phyloP scores from a whole-genome alignment of 139 green algal genomes.

The Chloropicon primus region DNA sequence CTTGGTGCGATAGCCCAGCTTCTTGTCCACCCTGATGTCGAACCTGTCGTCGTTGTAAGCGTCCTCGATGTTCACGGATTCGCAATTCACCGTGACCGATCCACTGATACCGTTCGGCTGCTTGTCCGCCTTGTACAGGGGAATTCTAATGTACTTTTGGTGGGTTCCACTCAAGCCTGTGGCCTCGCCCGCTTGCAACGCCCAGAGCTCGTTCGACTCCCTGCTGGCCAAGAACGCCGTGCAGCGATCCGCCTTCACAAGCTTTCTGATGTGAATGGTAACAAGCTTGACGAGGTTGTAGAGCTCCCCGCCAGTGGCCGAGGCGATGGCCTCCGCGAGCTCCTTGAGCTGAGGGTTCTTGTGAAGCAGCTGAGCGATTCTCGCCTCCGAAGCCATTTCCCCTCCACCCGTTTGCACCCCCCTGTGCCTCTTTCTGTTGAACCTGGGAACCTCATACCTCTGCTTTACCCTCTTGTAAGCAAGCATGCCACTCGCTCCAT shows the following conservation, averaged over 20 bases:
- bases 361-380: neutral
- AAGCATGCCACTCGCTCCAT: neutral
- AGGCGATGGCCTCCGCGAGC: neutral
- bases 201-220: neutral
- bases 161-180: neutral
- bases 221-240: neutral
- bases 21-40: neutral
- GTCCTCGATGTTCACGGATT: neutral
- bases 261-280: neutral
- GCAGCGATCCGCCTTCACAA: neutral
- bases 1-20: neutral
- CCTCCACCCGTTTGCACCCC: neutral
- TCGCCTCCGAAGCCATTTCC: neutral
- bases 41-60: neutral
- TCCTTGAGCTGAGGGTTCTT: neutral
- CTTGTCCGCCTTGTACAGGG: neutral
- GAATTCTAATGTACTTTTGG: neutral
- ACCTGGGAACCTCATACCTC: neutral
- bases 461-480: neutral
- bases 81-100: neutral
- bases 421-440: neutral
- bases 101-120: neutral
- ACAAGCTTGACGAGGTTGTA: neutral
- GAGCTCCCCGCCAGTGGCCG: neutral
- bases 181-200: neutral